Base-by-base conservation (phyloP, 176 grass and related monocot genomes). In the Coix lacrymajobi region DNA sequence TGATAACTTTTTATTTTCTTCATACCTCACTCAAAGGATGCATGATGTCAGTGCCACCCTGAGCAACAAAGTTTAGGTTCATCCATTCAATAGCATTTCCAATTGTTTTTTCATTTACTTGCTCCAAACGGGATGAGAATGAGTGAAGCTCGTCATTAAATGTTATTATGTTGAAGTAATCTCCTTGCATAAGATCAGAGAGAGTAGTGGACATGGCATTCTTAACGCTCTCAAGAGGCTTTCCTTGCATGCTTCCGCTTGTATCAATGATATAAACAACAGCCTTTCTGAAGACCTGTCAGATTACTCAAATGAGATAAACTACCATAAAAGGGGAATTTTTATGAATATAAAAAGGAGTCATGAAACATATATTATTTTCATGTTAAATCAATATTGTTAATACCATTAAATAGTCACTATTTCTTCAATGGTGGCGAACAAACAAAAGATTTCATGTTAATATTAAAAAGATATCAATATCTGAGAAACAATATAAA, bases 171-270 rank as follows among this genome's bases (percentile, higher is more conserved):
- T 96, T 93, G 75, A 99, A 96, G 31, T 78, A 87, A 77, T 99
- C 96, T 58, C 76, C 84, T 72, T 91, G 69, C 28, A 25, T 75
- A 79, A 99, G 85, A 79, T 96, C 87, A 72, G 92, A 89, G 14
- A 99, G 83, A 64, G 93, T 84, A 63, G 73, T 78, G 6, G 78
- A 85, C 81, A 99, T 30, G 3, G 91, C 87, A 77, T 82, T 90
- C 75, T 92, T 96, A 67, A 99, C 91, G 83, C 81, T 90, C 68
- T 99, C 89, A 65, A 99, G 84, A 87, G 91, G 91, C 66, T 92
- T 99, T 56, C 96, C 91, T 84, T 90, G 83, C 93, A 99, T 99
- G 87, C 96, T 99, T 82, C 72, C 89, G 90, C 96, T 99, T 76
- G 89, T 80, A 88, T 99, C 93, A 90, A 99, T 45, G 20, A 99